Evolutionary conservation across 2,329 filamentous ascomycete genomes (phyloP).

Genomic region (Fusarium xylarioides): DNA sequence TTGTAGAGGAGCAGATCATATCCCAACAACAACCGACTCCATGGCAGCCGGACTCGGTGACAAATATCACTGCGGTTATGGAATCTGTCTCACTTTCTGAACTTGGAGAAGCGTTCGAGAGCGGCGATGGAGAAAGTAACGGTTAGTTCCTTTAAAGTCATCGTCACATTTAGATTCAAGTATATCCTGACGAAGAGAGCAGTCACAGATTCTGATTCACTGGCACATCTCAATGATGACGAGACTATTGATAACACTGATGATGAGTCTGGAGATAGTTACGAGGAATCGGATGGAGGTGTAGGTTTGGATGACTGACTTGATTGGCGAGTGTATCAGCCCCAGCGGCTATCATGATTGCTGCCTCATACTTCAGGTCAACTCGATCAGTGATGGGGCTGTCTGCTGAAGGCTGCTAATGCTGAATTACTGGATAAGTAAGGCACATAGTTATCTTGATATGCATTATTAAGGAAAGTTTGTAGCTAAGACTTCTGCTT

Average conservation of each 20-base stretch:
- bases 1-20: conserved; percentile 5
- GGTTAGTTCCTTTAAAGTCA: background rate
- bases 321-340: background rate
- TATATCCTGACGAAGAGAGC: background rate
- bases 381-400: background rate
- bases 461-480: background rate
- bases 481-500: background rate
- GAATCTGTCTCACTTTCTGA: background rate
- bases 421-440: background rate
- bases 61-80: conserved; percentile 16
- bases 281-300: conserved; percentile 27
- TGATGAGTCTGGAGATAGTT: background rate
- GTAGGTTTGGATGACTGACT: background rate
- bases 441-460: background rate
- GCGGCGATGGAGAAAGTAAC: background rate
- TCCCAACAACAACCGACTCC: background rate
- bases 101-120: background rate
- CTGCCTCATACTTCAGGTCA: background rate
- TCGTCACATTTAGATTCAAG: background rate
- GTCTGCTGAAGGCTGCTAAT: background rate
- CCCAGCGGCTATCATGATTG: no score
- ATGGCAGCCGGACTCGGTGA: conserved; percentile 25
- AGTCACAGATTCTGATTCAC: conserved; percentile 3
- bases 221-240: conserved; percentile 4
- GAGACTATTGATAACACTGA: background rate